A percentile compares a stretch with the other conserved stretches of the same genome.
Conservation (phyloP, 2,329 filamentous ascomycete genomes). For the Penicillium sp. region DNA sequence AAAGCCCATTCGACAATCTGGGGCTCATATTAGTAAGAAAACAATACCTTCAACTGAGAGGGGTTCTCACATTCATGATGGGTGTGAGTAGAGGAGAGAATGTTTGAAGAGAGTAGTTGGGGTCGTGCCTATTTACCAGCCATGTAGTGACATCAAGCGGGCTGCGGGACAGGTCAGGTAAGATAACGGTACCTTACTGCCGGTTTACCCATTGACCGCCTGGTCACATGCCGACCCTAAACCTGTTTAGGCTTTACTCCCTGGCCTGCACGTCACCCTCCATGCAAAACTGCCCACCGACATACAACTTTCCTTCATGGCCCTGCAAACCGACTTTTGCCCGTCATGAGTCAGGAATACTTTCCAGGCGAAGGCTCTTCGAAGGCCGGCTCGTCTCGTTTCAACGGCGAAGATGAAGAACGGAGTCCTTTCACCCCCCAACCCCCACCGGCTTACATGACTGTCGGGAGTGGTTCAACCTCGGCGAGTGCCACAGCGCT, state of each 20-base stretch:
- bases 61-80: slow-evolving; percentile 45
- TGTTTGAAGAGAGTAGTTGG: background rate
- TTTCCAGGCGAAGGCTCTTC: slow-evolving; percentile 38
- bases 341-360: slow-evolving; percentile 48
- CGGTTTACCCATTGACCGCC: slow-evolving; percentile 3
- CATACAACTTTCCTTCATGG: slow-evolving; percentile 22
- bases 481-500: slow-evolving; percentile 80
- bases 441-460: slow-evolving; percentile 72
- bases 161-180: slow-evolving; percentile 11
- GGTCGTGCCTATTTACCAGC: slow-evolving; percentile 11
- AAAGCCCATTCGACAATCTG: slow-evolving; percentile 99
- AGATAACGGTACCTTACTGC: slow-evolving; percentile 14
- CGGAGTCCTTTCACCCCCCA: slow-evolving; percentile 30
- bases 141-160: slow-evolving; percentile 30
- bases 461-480: slow-evolving; percentile 77
- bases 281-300: slow-evolving; percentile 25
- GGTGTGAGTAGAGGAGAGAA: background rate
- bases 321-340: slow-evolving; percentile 12
- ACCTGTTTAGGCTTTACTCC: slow-evolving; percentile 17
- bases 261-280: slow-evolving; percentile 21
- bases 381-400: slow-evolving; percentile 40
- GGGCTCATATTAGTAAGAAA: slow-evolving; percentile 19
- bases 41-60: background rate
- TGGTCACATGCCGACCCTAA: slow-evolving; percentile 31
- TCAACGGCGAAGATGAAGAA: slow-evolving; percentile 30